Base-by-base conservation (phyloP, 75 land plant genomes). In the Picea glauca region DNA sequence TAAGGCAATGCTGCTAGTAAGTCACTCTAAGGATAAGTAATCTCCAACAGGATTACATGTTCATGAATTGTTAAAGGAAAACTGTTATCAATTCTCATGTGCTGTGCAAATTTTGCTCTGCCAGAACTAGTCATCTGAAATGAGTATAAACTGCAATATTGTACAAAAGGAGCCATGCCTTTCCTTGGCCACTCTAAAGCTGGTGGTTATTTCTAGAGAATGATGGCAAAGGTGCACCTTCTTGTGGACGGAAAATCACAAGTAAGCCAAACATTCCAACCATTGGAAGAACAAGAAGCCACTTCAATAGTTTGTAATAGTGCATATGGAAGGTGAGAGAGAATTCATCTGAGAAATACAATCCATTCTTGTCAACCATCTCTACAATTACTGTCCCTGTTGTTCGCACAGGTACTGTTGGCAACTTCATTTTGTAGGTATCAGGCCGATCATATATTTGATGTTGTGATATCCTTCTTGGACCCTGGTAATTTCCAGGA, bases 401-500 rank as follows among this genome's bases (percentile, higher is more conserved):
- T 0, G 98, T 93, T 74, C 99, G 91, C 13, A 95, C 95, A n/a
- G 90, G 80, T 11, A 95, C 99, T 58, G 92, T 91, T 26, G 98
- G 96, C 78, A 97, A 72, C 78, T 87, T 93, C 13, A 95, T 70
- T 58, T 87, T 81, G 78, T 94, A 81, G 68, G 78, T 90, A 40
- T 94, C 99, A 77, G 98, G 87, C 12, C 82, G 84, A 59, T 85
- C 74, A 79, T 88, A 84, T 23, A 87, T 66, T 62, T 86, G 82
- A 75, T 79, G 84, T 61, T 84, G 90, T 74, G 58, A 88, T 76
- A 97, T 91, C 58, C 83, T 76, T 84, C 90, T 94, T 20, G 84
- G 83, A n/a, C 95, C 98, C 83, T 91, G 96, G 81, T 93, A 97
- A 76, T 97, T 97, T 26, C 98, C 98, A 59, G 99, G 99, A 66